Conservation (phyloP, 257 asterid genomes). For the Rehmannia glutinosa region DNA sequence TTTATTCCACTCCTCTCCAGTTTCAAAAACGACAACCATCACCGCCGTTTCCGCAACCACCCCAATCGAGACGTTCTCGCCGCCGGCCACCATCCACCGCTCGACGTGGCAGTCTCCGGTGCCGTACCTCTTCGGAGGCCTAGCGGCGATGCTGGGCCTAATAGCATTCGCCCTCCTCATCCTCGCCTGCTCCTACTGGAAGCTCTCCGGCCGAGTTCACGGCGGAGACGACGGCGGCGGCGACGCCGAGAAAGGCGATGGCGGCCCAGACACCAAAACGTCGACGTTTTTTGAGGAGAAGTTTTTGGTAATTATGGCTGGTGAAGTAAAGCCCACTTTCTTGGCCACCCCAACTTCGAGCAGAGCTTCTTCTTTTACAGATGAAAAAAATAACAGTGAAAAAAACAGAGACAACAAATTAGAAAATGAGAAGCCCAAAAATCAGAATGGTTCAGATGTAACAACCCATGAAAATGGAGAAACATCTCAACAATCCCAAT, state of each 20-base stretch:
- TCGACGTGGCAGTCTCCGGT: conserved; percentile 50
- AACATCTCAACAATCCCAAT: not conserved
- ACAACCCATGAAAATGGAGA: not conserved
- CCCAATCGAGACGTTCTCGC: conserved; percentile 23
- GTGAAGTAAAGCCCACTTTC: conserved; percentile 45
- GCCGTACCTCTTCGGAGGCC: conserved; percentile 49
- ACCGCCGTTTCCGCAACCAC: not conserved
- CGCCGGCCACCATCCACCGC: conserved; percentile 22
- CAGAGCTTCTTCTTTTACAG: conserved; percentile 10
- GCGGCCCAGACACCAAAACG: not conserved
- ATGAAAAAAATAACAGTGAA: not conserved
- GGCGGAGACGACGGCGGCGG: conserved; percentile 9
- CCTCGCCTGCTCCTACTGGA: conserved; percentile 50
- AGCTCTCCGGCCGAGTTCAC: conserved; percentile 24
- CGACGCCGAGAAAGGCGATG: conserved; percentile 17
- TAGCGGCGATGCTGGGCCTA: conserved; percentile 47
- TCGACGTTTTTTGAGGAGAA: conserved; percentile 31
- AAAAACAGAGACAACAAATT: not conserved
- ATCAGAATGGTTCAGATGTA: not conserved
- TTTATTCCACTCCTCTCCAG: not conserved
- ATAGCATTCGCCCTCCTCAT: conserved; percentile 45
- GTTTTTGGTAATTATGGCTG: conserved; percentile 51
- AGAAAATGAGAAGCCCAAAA: conserved; percentile 5
- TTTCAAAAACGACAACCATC: not conserved
- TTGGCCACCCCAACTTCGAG: conserved; percentile 36